Percentiles rank a stretch among this genome's conserved stretches.
Conservation (phyloP, 2,329 filamentous ascomycete genomes). For the Aspergillus carbonarius region DNA sequence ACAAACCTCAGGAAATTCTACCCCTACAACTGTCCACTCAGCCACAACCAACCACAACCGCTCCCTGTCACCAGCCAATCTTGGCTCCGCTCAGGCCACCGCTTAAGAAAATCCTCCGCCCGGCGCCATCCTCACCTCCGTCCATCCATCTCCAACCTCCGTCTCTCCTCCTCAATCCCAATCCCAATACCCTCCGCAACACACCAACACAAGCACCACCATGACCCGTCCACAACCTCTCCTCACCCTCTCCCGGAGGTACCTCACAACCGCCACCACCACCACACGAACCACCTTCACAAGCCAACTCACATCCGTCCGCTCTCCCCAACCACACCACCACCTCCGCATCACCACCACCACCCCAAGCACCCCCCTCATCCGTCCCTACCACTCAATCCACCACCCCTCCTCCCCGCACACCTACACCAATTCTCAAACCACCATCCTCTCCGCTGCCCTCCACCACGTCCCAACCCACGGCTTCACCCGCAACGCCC, state of each 20-base stretch:
- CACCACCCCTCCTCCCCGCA: conserved; percentile 58
- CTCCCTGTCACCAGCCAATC: background rate
- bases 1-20: background rate
- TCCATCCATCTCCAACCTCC: background rate
- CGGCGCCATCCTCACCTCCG: background rate
- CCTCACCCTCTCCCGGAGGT: conserved; percentile 3
- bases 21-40: background rate
- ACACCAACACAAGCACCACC: background rate
- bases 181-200: background rate
- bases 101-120: conserved; percentile 14
- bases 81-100: conserved; percentile 21
- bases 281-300: background rate
- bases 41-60: background rate
- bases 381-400: conserved; percentile 67
- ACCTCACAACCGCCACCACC: background rate
- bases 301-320: background rate
- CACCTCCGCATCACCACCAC: conserved; percentile 61
- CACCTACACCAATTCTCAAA: conserved; percentile 68
- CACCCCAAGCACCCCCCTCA: conserved; percentile 39
- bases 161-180: background rate
- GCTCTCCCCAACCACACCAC: background rate
- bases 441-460: conserved; percentile 76
- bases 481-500: conserved; percentile 74
- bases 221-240: conserved; percentile 13
- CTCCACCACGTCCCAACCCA: conserved; percentile 73